phyloP scores from a whole-genome alignment of 169 alveolate genomes.

The Plasmodium fragile region DNA sequence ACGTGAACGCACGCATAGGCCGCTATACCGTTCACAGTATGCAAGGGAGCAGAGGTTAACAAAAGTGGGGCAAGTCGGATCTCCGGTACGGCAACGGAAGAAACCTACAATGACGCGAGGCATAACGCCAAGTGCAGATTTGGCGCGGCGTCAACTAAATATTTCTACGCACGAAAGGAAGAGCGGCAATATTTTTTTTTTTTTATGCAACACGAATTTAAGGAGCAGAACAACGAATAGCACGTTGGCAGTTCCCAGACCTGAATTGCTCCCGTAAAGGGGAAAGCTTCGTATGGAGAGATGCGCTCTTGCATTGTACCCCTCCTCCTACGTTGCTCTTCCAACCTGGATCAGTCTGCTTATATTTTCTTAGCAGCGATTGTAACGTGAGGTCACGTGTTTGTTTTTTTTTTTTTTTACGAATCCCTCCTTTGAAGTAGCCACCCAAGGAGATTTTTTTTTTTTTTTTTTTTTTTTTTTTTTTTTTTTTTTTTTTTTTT shows the following conservation, averaged over 20 bases:
- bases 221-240: not conserved
- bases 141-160: not conserved
- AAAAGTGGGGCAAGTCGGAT: too few species aligned
- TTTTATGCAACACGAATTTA: not conserved
- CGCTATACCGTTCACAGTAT: not conserved
- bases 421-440: not conserved
- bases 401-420: not conserved
- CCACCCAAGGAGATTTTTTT: not conserved
- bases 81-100: not conserved
- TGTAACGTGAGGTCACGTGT: not conserved
- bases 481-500: not conserved
- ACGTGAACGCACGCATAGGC: not conserved
- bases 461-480: not conserved
- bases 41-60: not conserved
- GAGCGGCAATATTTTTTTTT: not conserved
- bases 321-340: not conserved
- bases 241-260: not conserved
- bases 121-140: not conserved
- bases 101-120: not conserved
- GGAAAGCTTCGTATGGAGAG: not conserved
- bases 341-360: not conserved
- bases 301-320: not conserved
- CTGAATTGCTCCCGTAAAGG: not conserved
- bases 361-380: not conserved
- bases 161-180: not conserved